Evolutionary conservation across 306 rosid species (phyloP).

Genomic region (Delonix regia): DNA sequence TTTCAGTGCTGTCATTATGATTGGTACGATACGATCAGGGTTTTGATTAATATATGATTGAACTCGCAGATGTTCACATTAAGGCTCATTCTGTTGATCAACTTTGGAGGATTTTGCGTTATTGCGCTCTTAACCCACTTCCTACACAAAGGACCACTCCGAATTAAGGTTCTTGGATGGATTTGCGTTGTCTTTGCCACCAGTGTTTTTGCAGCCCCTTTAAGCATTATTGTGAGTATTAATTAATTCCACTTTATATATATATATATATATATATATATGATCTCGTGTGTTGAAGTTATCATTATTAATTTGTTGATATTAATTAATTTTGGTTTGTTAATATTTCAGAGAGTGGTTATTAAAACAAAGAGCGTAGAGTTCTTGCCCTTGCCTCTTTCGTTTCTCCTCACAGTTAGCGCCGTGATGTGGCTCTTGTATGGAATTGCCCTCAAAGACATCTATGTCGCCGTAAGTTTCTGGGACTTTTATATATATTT

Average conservation of each 20-base stretch:
- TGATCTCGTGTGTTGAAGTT: background rate
- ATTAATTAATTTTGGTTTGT: background rate
- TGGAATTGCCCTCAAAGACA: conserved; percentile 66
- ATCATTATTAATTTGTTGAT: background rate
- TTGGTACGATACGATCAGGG: background rate
- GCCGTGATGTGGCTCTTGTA: conserved; percentile 81
- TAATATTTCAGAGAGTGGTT: conserved; percentile 60
- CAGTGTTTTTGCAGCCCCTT: conserved; percentile 90
- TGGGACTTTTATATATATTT: background rate
- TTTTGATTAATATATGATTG: conserved; percentile 13
- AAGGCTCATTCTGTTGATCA: conserved; percentile 66
- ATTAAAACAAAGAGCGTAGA: conserved; percentile 91
- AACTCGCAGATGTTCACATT: conserved; percentile 60
- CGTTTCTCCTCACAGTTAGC: conserved; percentile 81
- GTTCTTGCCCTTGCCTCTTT: conserved; percentile 85
- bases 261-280: background rate
- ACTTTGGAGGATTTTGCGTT: conserved; percentile 71
- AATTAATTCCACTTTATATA: no score
- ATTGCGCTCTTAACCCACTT: conserved; percentile 64
- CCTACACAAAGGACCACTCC: conserved; percentile 44
- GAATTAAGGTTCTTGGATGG: conserved; percentile 78
- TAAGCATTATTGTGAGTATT: conserved; percentile 71
- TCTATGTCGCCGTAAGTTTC: conserved; percentile 78
- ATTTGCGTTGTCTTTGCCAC: conserved; percentile 78
- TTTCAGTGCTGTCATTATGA: background rate